A percentile compares a stretch with the other conserved stretches of the same genome.
phyloP scores from a whole-genome alignment of 352 stramenopile species.

The Blastocystis sp. region DNA sequence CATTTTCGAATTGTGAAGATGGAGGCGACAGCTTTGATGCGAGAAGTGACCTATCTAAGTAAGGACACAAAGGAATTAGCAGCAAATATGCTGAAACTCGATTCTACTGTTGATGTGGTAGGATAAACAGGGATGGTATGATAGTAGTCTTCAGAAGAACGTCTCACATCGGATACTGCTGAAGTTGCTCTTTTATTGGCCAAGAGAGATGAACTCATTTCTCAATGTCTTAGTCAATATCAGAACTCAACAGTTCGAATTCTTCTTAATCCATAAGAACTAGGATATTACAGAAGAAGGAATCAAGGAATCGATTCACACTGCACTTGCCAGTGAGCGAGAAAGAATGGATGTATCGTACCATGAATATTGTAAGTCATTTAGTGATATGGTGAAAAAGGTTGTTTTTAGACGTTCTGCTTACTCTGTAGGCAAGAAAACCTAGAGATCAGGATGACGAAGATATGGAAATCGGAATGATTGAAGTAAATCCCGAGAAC shows the following conservation, averaged over 20 bases:
- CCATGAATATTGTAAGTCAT: not conserved
- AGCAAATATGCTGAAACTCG: not conserved
- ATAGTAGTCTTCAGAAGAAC: not conserved
- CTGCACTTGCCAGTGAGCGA: not conserved
- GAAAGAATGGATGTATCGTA: not conserved
- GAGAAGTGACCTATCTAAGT: not conserved
- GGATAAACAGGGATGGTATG: not conserved
- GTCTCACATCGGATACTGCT: not conserved
- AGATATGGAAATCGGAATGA: not conserved
- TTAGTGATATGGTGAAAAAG: not conserved
- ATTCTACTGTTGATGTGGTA: conserved; percentile 5
- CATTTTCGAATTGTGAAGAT: not conserved
- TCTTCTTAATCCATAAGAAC: not conserved
- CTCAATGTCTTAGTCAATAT: conserved; percentile 16
- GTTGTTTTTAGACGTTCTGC: not conserved
- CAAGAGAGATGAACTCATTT: conserved; percentile 1
- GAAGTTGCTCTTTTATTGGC: not conserved
- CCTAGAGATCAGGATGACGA: not conserved
- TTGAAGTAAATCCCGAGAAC: not conserved
- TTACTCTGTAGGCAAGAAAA: not conserved
- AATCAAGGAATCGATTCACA: conserved; percentile 1
- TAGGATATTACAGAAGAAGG: conserved; percentile 29
- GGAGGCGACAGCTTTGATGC: not conserved
- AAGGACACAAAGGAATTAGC: conserved; percentile 18
- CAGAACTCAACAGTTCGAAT: not conserved